phyloP scores from a whole-genome alignment of 345 rosid genomes.

The Salix suchowensis region DNA sequence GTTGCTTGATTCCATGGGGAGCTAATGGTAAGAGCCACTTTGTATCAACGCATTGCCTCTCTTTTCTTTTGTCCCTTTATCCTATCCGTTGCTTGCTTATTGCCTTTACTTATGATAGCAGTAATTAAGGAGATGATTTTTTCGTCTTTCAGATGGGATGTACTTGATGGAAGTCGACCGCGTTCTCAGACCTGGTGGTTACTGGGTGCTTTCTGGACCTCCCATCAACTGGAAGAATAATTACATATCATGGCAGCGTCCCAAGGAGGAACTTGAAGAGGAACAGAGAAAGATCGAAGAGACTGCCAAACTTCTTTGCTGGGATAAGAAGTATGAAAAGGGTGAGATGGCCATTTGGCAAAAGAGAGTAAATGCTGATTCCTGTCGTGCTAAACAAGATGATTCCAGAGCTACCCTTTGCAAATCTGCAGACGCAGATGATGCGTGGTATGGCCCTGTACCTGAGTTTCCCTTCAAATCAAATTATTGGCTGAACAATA shows the following conservation, averaged over 20 bases:
- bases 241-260: slow-evolving; percentile 93
- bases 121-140: slow-evolving; percentile 12
- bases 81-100: not conserved
- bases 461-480: not conserved
- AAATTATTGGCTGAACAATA: not conserved
- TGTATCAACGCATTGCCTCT: not conserved
- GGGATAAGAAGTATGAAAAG: slow-evolving; percentile 88
- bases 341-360: slow-evolving; percentile 96
- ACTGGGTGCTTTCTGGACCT: slow-evolving; percentile 97
- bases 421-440: slow-evolving; percentile 62
- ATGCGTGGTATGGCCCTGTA: slow-evolving; percentile 68
- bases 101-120: slow-evolving; percentile 1
- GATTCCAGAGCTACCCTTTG: slow-evolving; percentile 65
- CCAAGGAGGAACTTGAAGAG: slow-evolving; percentile 84
- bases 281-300: slow-evolving; percentile 89
- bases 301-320: slow-evolving; percentile 80
- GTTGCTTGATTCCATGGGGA: slow-evolving; percentile 98
- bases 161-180: slow-evolving; percentile 96
- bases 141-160: slow-evolving; percentile 61
- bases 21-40: slow-evolving; percentile 59
- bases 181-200: slow-evolving; percentile 96
- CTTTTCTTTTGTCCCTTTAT: not conserved
- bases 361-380: slow-evolving; percentile 59
- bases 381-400: slow-evolving; percentile 60
- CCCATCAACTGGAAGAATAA: slow-evolving; percentile 90